Evolutionary conservation across 2,329 filamentous ascomycete genomes (phyloP), one percentile per base, ranked within the genome.

Genomic region (Penicillium expansum): DNA sequence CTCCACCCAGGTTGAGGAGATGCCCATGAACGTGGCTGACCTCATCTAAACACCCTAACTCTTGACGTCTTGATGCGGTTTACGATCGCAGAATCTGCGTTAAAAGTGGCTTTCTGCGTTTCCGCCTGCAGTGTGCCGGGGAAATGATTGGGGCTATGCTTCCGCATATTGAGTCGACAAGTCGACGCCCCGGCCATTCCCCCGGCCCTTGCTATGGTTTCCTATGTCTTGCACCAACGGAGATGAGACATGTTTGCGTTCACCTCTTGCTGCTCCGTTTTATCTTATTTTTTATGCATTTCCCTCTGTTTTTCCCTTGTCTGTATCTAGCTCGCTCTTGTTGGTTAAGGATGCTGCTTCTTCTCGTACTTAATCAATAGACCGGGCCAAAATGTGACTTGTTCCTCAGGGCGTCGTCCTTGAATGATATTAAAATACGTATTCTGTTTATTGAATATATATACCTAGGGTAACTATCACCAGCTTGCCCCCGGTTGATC

Each of bases 1-100:
- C 78, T 95, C 91, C 16, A 96, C 92, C 45, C 92, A 97, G 79
- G 96, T 97, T 67, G 92, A 97, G 69, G 92, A 97, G 81, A 97
- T 97, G 92, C 92, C 92, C 18, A 97, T 97, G 92, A 97, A 97
- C 71, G 91, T 88, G 78, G 83, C 84, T 74, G 74, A 77, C 63
- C 75, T 77, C 62, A 77, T 77, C 71, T 77, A 77, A 77, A 72
- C 62, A 49, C 58, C 62, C 57, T 68, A 63, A 64, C 57, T 62
- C 63, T 64, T 67, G 64, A 70, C 67, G 64, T 69, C 68, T 63
- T 66, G 68, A 72, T 71, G 69, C 70, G 70, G 69, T 70, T 70
- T 64, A 71, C 59, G 71, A 72, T 67, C 65, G 69, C 71, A 72
- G 71, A 71, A 66, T 62, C 66, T 71, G 70, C 66, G 70, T 63